Base-by-base conservation (phyloP, 257 asterid genomes). In the Plantago major region DNA sequence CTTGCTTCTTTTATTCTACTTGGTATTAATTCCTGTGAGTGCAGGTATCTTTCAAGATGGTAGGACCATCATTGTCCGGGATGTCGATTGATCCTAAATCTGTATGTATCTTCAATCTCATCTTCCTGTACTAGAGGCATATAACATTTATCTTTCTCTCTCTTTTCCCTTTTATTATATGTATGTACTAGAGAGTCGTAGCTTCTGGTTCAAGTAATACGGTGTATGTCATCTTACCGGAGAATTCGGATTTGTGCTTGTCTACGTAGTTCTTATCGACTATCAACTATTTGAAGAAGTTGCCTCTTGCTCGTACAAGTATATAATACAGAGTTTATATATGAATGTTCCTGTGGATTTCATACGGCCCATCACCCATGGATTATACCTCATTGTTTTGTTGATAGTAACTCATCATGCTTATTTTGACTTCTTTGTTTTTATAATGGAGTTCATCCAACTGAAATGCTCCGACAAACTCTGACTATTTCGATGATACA, bases 11-110 rank as follows among this genome's bases (percentile, higher is more conserved):
- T 63, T 62, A 43, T 73, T 71, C 55, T 60, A 40, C 42, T 68
- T 60, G 15, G 17, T 66, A 37, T 65, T 63, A 48, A 30, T 76
- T 73, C 58, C 49, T 70, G 46, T 64, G 62, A 45, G 26, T 77
- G 61, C 82, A 92, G 98, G 95, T 92, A 63, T 88, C 98, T 68
- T 89, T 92, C 89, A 92, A 86, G 88, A 83, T 88, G 69, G 71
- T 72, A 33, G 97, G 98, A 54, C 80, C 79, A 62, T 79, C 98
- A 10, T 71, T 92, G 62, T 84, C 98, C 63, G 98, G 98, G 74
- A 81, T 92, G 94, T 74, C 89, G 43, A 78, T 88, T 56, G 95
- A 92, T 82, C 90, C 95, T 60, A 92, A 86, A 84, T 82, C 93
- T 75, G 98, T 86, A 86, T 75, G 95, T 77, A 67, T 10, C 15